A percentile compares a stretch with the other conserved stretches of the same genome.
Evolutionary conservation across 2,329 filamentous ascomycete genomes (phyloP).

Genomic region (Hysterium pulicare): DNA sequence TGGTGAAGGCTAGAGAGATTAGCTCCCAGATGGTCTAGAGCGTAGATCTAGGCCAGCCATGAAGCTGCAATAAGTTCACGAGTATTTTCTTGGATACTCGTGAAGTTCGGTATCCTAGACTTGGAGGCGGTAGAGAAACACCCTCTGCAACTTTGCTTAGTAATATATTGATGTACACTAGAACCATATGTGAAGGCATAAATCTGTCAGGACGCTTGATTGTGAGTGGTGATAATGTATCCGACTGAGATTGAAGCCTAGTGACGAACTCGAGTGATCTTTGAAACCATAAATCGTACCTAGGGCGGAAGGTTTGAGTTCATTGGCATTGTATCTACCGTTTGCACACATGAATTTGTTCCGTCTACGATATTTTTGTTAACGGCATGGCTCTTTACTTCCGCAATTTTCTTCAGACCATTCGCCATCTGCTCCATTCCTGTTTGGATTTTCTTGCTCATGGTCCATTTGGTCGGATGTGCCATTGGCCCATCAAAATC

Average conservation of each 20-base stretch:
- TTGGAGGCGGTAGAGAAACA: background rate
- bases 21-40: too few species aligned
- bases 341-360: background rate
- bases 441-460: slow-evolving; percentile 4
- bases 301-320: background rate
- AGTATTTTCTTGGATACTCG: too few species aligned
- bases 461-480: slow-evolving; percentile 2
- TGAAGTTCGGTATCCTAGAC: too few species aligned
- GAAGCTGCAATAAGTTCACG: too few species aligned
- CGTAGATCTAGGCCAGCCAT: too few species aligned
- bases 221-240: background rate
- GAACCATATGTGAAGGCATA: background rate
- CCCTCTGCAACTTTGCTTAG: background rate
- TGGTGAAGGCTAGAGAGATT: too few species aligned
- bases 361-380: background rate
- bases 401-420: slow-evolving; percentile 5
- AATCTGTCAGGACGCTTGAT: background rate
- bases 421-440: slow-evolving; percentile 6
- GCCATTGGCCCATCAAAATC: slow-evolving; percentile 7
- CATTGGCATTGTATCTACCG: background rate
- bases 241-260: too few species aligned
- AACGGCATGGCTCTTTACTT: too few species aligned
- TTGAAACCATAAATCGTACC: background rate
- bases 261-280: too few species aligned
- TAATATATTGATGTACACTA: background rate